These are phyloP conservation scores for Inosperma sp. DNA, from an alignment of 768 basidiomycete genomes.

Conservation along the genomic window DNA sequence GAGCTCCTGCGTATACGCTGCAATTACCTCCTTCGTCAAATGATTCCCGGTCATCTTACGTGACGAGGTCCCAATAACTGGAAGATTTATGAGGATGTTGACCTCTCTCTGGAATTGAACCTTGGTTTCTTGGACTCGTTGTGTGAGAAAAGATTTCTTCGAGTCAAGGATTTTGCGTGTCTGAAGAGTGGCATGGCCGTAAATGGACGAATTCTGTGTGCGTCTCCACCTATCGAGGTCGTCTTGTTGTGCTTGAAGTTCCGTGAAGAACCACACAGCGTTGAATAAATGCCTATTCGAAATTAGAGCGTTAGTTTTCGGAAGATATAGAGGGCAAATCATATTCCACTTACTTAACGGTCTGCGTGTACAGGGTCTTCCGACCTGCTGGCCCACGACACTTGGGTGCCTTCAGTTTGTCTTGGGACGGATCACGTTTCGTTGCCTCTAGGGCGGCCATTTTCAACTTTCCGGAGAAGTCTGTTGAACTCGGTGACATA, in stretches of 20 bases:
- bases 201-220: conserved; percentile 27
- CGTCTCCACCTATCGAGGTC: conserved; percentile 29
- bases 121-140: conserved; percentile 16
- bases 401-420: neutral
- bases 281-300: conserved; percentile 24
- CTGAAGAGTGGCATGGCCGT: conserved; percentile 23
- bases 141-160: conserved; percentile 16
- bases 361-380: conserved; percentile 16
- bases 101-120: conserved; percentile 22
- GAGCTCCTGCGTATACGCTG: conserved; percentile 27
- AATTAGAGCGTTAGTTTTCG: conserved; percentile 5
- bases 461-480: neutral
- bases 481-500: neutral
- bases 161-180: conserved; percentile 27
- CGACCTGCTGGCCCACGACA: conserved; percentile 12
- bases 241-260: conserved; percentile 17
- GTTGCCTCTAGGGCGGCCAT: neutral
- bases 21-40: conserved; percentile 22
- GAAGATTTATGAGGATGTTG: conserved; percentile 23
- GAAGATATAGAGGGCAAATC: neutral
- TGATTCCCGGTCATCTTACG: conserved; percentile 1
- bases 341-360: conserved; percentile 20
- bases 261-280: conserved; percentile 25
- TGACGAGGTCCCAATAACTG: conserved; percentile 19
- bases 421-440: too few species aligned